Percentiles rank a stretch among this genome's conserved stretches.
Conservation (phyloP, 2,329 filamentous ascomycete species). For the Amauroascus niger region DNA sequence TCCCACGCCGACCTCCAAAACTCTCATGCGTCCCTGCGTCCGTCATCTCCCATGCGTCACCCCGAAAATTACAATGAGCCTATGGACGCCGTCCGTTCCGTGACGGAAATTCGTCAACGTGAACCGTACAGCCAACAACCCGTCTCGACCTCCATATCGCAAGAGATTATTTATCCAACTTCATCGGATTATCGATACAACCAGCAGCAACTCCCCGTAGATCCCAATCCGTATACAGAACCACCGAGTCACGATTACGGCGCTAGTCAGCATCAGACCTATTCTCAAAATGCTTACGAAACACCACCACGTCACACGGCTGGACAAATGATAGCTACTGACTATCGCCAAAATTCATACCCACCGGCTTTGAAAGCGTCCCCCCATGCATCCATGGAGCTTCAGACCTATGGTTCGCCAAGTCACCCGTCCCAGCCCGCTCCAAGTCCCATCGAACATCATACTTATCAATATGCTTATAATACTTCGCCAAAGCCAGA, state of each 20-base stretch:
- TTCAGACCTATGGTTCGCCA: neutral
- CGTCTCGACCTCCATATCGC: neutral
- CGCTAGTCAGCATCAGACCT: conserved; percentile 4
- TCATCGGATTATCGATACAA: conserved; percentile 1
- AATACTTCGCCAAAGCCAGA: conserved; percentile 19
- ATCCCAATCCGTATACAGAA: neutral
- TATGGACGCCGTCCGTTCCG: neutral
- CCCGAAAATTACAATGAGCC: neutral
- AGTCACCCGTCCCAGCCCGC: conserved; percentile 1
- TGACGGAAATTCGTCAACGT: neutral
- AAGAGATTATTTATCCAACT: conserved; percentile 1
- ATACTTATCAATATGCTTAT: conserved; percentile 14
- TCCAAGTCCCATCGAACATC: neutral
- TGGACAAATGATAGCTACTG: conserved; percentile 9
- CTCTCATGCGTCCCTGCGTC: conserved; percentile 1
- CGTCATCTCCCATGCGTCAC: conserved; percentile 8
- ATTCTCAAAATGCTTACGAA: conserved; percentile 10
- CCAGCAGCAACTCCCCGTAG: neutral
- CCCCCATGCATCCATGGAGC: conserved; percentile 2
- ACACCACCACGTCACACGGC: conserved; percentile 10
- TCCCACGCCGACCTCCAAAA: conserved; percentile 10
- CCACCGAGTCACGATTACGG: neutral
- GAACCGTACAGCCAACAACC: neutral
- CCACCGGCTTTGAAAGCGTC: conserved; percentile 10
- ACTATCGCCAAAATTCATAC: conserved; percentile 12